Base-by-base conservation (phyloP, 257 asterid species). In the Forsythia viridissima region DNA sequence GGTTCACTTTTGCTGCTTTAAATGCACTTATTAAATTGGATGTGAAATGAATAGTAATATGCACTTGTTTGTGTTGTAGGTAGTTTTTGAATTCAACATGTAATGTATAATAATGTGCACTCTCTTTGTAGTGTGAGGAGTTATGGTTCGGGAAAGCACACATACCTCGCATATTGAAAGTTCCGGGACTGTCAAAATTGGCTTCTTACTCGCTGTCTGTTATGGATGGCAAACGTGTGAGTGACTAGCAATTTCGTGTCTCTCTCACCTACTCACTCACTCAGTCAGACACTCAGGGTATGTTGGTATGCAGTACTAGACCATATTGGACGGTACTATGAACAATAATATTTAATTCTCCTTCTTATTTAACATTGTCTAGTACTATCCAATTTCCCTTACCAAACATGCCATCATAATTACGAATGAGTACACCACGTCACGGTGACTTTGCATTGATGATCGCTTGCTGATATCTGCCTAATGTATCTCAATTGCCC, bases 141-240 rank as follows among this genome's bases (percentile, higher is more conserved):
- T 76, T 92, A 78, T 92, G 97, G 97, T 72, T 41, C 70, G 91
- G 90, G 81, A 94, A 92, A 82, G 93, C 94, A 74, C 97, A 94
- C 84, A 76, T 94, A 79, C 97, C 98, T 57, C 96, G 92, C 39
- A 41, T 88, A 72, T 82, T 94, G 2, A 92, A 89, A 80, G 84
- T 61, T 65, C 86, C 39, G 18, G 91, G 93, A 79, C 81, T 91
- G 41, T 76, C 94, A 9, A 90, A 89, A 80, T 81, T 88, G 85
- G 88, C 80, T 30, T 89, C 88, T 79, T 85, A 85, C 85, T 87
- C 93, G 0, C 88, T 91, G 76, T 91, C 98, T 0, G 48, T 88
- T 76, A 82, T 78, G 89, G 98, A 94, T 77, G 88, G 90, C 24
- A 90, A 84, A 84, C 91, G 97, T 57, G 98, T 91, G 84, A 88